A percentile compares a stretch with the other conserved stretches of the same genome.
phyloP scores from a whole-genome alignment of 768 basidiomycete species.

The Tulasnella sp. region DNA sequence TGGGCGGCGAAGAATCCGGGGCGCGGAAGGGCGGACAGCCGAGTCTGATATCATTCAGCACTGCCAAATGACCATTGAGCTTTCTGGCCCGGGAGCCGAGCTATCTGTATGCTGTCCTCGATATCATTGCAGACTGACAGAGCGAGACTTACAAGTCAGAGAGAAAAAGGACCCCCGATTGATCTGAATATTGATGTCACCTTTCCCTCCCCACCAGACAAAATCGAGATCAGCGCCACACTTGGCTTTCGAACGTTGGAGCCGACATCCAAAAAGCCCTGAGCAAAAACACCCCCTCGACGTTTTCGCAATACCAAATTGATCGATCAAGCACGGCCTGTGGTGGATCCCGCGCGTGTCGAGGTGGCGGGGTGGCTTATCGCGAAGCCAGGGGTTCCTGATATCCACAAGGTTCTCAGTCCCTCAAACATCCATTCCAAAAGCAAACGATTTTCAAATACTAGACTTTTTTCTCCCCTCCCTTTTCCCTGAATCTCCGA shows the following conservation, averaged over 20 bases:
- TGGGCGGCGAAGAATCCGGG: neutral
- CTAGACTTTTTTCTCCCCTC: neutral
- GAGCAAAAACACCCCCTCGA: neutral
- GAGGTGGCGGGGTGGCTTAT: neutral
- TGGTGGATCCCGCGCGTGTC: neutral
- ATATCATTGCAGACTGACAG: neutral
- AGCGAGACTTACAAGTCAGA: neutral
- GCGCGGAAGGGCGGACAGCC: neutral
- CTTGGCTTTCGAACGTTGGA: neutral
- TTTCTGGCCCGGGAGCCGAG: neutral
- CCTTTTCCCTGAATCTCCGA: neutral
- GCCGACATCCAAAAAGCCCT: neutral
- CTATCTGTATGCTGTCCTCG: neutral
- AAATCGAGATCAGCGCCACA: neutral
- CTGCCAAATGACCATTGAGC: neutral
- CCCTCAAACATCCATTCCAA: neutral
- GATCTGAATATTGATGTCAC: neutral
- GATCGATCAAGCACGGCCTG: neutral
- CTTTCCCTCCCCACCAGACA: neutral
- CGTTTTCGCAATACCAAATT: neutral
- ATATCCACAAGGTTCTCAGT: neutral
- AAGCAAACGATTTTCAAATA: neutral
- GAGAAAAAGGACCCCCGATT: neutral
- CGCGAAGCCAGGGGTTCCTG: neutral
- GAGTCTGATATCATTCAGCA: neutral